Conservation (phyloP, 2,329 filamentous ascomycete genomes). For the Botrytis fragariae region DNA sequence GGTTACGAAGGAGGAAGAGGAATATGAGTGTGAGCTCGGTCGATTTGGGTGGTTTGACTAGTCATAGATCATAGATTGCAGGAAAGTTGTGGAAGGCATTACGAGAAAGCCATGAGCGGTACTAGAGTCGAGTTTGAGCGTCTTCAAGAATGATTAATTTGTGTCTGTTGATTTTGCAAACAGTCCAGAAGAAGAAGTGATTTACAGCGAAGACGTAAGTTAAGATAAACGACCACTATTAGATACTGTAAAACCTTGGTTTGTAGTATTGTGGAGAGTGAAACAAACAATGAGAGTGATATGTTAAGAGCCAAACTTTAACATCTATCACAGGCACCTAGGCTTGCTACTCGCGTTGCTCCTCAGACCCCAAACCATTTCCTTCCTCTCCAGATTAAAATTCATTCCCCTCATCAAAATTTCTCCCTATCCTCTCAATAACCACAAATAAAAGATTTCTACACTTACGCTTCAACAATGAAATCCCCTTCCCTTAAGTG, state of each 20-base stretch:
- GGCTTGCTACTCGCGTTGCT: not conserved
- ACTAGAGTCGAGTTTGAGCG: not conserved
- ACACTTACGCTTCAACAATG: not conserved
- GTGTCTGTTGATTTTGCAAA: not conserved
- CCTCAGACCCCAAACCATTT: not conserved
- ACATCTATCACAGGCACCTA: not conserved
- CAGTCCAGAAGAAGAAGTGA: too few species aligned
- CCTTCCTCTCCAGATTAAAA: not conserved
- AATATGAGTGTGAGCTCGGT: not conserved
- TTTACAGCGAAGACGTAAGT: not conserved
- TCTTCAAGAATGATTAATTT: not conserved
- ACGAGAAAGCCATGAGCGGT: not conserved
- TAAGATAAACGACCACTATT: too few species aligned
- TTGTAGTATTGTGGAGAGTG: too few species aligned
- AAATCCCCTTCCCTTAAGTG: not conserved
- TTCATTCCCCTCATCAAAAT: too few species aligned
- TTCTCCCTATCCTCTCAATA: too few species aligned
- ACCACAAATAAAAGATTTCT: not conserved
- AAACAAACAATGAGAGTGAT: too few species aligned
- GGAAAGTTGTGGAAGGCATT: not conserved
- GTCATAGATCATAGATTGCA: not conserved
- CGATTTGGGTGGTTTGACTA: not conserved
- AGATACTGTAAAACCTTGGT: too few species aligned
- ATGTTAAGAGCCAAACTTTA: not conserved
- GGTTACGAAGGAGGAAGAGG: not conserved